Percentiles rank a stretch among this genome's conserved stretches.
These are phyloP conservation scores for Microbotryomycetes sp. DNA, from an alignment of 1,284 basidiomycete species.

Conservation along the genomic window DNA sequence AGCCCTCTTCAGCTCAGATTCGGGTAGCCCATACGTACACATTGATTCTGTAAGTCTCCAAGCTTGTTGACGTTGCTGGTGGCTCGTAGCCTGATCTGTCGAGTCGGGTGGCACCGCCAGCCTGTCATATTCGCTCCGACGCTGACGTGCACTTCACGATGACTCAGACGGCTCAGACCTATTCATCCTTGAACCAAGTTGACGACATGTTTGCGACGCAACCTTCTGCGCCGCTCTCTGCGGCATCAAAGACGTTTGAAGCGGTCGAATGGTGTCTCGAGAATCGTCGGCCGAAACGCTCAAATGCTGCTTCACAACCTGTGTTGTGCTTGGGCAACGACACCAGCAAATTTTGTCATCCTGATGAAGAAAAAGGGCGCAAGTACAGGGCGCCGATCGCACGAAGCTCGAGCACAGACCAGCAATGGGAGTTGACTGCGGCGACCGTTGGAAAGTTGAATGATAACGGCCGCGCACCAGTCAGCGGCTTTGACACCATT, in stretches of 20 bases:
- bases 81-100: background rate
- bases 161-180: background rate
- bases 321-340: background rate
- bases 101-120: background rate
- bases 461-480: background rate
- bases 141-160: no score
- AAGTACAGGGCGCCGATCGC: conserved; percentile 3
- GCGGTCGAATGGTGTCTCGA: background rate
- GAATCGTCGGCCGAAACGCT: background rate
- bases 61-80: background rate
- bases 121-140: background rate
- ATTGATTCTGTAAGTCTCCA: no score
- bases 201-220: background rate
- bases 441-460: background rate
- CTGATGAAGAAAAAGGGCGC: conserved; percentile 26
- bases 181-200: no score
- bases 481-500: no score
- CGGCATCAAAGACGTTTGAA: background rate
- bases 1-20: no score
- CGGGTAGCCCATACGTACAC: no score
- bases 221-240: background rate
- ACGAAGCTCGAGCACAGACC: background rate
- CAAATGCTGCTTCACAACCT: background rate
- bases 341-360: conserved; percentile 1
- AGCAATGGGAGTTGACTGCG: background rate